Evolutionary conservation across 345 rosid genomes (phyloP), one percentile per base, ranked within the genome.

Genomic region (Salix dunnii): DNA sequence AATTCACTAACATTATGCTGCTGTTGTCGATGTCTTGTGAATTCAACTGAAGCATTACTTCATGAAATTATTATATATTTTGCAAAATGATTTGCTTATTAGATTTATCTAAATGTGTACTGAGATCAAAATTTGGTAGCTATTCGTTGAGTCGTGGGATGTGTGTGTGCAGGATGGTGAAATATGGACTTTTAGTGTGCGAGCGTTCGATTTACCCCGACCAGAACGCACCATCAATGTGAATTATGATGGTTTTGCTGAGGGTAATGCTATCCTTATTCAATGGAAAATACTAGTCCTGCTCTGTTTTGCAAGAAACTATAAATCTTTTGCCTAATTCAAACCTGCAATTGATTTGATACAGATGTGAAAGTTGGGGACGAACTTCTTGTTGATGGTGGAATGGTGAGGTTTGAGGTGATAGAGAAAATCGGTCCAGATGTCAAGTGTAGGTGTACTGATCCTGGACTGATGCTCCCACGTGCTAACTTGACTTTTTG

Each of bases 371-470:
- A 83, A 76, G 94, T 92, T 72, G 98, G 98, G 55, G 98, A 96
- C 85, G 99, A 96, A 62, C 94, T 96, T 67, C 79, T 94, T 67
- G 97, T 96, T 61, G 98, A 96, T 83, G 99, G 99, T 81, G 99
- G 99, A 18, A 96, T 96, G 99, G 99, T 92, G 88, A 86, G 98
- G 82, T 96, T 96, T 86, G 99, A 96, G 69, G 98, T 96, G 88
- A 89, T 86, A 28, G 97, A 92, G 89, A 96, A 90, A 88, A 88
- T 96, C 48, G 99, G 99, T 61, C 99, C 97, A 33, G 99, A 96
- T 88, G 97, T 96, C 40, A 94, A 92, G 79, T 96, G 99, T 58
- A 65, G 65, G 42, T 96, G 99, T 68, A 96, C 98, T 21, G 99
- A 96, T 82, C 97, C 98, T 0, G 99, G 99, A 38, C 71, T 96